These are phyloP conservation scores for Candida methanosorbosa DNA, from an alignment of 805 yeast species.

Conservation along the genomic window DNA sequence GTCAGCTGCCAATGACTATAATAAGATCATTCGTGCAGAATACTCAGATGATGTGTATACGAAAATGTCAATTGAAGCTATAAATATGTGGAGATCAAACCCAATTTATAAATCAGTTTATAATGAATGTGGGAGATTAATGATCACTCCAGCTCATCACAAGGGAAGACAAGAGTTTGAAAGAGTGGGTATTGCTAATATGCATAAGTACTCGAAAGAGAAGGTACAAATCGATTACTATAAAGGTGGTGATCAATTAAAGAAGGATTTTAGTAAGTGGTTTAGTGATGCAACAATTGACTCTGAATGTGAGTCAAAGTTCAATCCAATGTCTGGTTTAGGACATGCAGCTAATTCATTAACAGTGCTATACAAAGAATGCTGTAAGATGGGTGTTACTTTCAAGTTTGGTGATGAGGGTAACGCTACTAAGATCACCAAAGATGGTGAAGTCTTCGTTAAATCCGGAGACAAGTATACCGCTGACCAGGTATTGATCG, in stretches of 20 bases:
- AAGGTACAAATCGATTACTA: slow-evolving; percentile 20
- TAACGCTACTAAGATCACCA: slow-evolving; percentile 4
- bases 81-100: slow-evolving; percentile 28
- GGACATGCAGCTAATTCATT: slow-evolving; percentile 34
- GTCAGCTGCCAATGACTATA: slow-evolving; percentile 40
- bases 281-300: not conserved
- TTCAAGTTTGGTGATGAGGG: slow-evolving; percentile 27
- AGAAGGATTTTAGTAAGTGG: slow-evolving; percentile 8
- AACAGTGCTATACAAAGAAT: slow-evolving; percentile 20
- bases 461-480: slow-evolving; percentile 14
- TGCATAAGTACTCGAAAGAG: slow-evolving; percentile 19
- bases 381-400: slow-evolving; percentile 22
- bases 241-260: slow-evolving; percentile 23
- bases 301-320: slow-evolving; percentile 8
- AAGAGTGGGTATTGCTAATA: slow-evolving; percentile 24
- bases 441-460: slow-evolving; percentile 11
- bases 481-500: slow-evolving; percentile 27
- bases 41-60: slow-evolving; percentile 35
- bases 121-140: slow-evolving; percentile 33
- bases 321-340: slow-evolving; percentile 33
- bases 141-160: slow-evolving; percentile 25
- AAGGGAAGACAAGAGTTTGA: slow-evolving; percentile 32
- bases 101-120: slow-evolving; percentile 25
- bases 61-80: slow-evolving; percentile 35
- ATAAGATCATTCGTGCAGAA: slow-evolving; percentile 41